Percentiles rank a stretch among this genome's conserved stretches.
phyloP scores from a whole-genome alignment of 805 yeast genomes.

The Alloascoidea africana region DNA sequence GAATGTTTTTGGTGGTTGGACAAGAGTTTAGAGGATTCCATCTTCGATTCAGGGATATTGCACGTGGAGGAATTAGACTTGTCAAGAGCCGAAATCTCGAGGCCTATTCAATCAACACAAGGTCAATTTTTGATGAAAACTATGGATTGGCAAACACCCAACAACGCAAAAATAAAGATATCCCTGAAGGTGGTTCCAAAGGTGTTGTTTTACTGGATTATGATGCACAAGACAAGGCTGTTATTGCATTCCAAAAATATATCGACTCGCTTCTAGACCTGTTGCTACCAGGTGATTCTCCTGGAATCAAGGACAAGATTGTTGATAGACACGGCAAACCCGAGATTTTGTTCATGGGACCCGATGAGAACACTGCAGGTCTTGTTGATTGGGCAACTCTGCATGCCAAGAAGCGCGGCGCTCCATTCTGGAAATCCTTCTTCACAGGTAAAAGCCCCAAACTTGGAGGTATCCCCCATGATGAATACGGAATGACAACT shows the following conservation, averaged over 20 bases:
- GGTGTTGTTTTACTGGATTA: slow-evolving; percentile 74
- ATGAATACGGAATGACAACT: slow-evolving; percentile 95
- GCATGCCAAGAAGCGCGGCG: slow-evolving; percentile 85
- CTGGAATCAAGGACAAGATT: slow-evolving; percentile 68
- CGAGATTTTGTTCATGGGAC: slow-evolving; percentile 93
- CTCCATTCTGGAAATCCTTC: slow-evolving; percentile 97
- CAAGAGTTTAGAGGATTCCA: slow-evolving; percentile 97
- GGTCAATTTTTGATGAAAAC: slow-evolving; percentile 90
- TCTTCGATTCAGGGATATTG: slow-evolving; percentile 90
- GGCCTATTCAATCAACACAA: slow-evolving; percentile 70
- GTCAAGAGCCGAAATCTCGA: slow-evolving; percentile 79
- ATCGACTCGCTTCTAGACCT: slow-evolving; percentile 84
- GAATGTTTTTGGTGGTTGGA: slow-evolving; percentile 92
- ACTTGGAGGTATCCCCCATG: slow-evolving; percentile 97
- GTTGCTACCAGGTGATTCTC: slow-evolving; percentile 51
- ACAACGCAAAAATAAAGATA: slow-evolving; percentile 93
- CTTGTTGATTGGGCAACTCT: slow-evolving; percentile 95
- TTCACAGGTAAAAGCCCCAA: slow-evolving; percentile 89
- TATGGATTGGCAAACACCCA: slow-evolving; percentile 92
- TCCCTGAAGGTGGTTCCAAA: slow-evolving; percentile 97
- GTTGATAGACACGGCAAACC: slow-evolving; percentile 74
- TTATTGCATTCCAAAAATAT: slow-evolving; percentile 81
- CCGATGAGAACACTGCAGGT: slow-evolving; percentile 97
- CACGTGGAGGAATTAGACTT: slow-evolving; percentile 96
- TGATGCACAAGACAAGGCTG: slow-evolving; percentile 68